phyloP scores from a whole-genome alignment of 2,329 filamentous ascomycete species.

The Colletotrichum spaethianum region DNA sequence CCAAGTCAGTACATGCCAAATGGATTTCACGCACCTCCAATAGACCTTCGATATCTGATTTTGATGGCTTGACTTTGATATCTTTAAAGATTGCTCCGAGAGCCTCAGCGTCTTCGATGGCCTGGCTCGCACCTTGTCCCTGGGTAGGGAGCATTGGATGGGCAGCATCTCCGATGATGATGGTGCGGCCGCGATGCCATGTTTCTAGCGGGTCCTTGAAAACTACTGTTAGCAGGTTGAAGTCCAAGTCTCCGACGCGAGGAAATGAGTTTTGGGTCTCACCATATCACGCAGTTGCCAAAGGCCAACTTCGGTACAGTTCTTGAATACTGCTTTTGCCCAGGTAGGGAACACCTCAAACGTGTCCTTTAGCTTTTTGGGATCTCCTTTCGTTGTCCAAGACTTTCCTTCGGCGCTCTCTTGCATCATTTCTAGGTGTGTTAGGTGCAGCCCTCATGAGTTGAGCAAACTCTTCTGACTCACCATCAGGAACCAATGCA shows the following conservation, averaged over 20 bases:
- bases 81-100: constrained; percentile 49
- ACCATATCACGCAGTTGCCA: constrained; percentile 61
- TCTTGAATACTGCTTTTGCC: constrained; percentile 51
- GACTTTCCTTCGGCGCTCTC: constrained; percentile 54
- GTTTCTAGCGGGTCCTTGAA: constrained; percentile 52
- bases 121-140: constrained; percentile 58
- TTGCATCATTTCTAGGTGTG: constrained; percentile 50
- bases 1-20: neutral
- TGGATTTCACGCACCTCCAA: constrained; percentile 31
- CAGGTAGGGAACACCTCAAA: constrained; percentile 59
- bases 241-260: neutral
- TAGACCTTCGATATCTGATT: constrained; percentile 44
- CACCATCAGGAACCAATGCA: constrained; percentile 58
- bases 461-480: neutral
- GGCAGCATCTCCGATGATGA: constrained; percentile 45
- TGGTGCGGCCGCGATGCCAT: constrained; percentile 47
- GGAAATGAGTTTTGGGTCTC: neutral
- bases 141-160: constrained; percentile 55
- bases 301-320: constrained; percentile 52
- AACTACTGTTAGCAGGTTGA: neutral
- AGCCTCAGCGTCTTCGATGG: constrained; percentile 58
- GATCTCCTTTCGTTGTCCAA: constrained; percentile 56
- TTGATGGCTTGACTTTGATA: constrained; percentile 35
- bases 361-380: constrained; percentile 54
- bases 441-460: neutral